A percentile compares a stretch with the other conserved stretches of the same genome.
These are phyloP conservation scores for Lodderomyces parapsilosis DNA, from an alignment of 1,139 yeast genomes.

Conservation along the genomic window DNA sequence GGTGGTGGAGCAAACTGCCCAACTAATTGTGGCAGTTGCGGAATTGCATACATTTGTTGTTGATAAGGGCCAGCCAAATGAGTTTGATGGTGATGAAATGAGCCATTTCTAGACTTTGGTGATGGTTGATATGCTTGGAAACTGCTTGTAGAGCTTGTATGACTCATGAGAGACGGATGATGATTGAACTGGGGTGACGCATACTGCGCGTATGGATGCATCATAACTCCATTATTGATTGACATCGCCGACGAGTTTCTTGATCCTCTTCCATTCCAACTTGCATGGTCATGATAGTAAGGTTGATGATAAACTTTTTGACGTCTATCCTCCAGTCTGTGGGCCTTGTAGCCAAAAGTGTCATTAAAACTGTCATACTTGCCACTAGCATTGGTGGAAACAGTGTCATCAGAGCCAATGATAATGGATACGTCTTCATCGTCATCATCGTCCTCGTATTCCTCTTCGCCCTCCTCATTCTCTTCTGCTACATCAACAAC, in stretches of 20 bases:
- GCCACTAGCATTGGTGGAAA: conserved; percentile 23
- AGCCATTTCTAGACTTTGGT: conserved; percentile 1
- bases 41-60: conserved; percentile 10
- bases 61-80: not conserved
- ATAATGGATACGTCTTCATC: conserved; percentile 47
- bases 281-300: conserved; percentile 20
- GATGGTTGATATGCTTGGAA: conserved; percentile 12
- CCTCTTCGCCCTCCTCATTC: conserved; percentile 24
- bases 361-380: conserved; percentile 1
- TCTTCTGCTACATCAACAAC: conserved; percentile 12
- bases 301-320: conserved; percentile 16
- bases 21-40: conserved; percentile 6
- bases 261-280: conserved; percentile 14
- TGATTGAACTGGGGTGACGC: conserved; percentile 19
- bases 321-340: conserved; percentile 7
- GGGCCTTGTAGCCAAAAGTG: conserved; percentile 8
- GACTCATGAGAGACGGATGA: conserved; percentile 12
- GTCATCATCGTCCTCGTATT: conserved; percentile 33
- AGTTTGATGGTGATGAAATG: conserved; percentile 1
- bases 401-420: conserved; percentile 39
- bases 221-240: conserved; percentile 15
- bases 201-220: conserved; percentile 20
- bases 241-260: conserved; percentile 28
- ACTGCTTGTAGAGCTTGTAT: conserved; percentile 12
- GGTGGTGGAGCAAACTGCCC: conserved; percentile 5